Base-by-base conservation (phyloP, 2,329 filamentous ascomycete genomes). In the Purpureocillium takamizusanense region DNA sequence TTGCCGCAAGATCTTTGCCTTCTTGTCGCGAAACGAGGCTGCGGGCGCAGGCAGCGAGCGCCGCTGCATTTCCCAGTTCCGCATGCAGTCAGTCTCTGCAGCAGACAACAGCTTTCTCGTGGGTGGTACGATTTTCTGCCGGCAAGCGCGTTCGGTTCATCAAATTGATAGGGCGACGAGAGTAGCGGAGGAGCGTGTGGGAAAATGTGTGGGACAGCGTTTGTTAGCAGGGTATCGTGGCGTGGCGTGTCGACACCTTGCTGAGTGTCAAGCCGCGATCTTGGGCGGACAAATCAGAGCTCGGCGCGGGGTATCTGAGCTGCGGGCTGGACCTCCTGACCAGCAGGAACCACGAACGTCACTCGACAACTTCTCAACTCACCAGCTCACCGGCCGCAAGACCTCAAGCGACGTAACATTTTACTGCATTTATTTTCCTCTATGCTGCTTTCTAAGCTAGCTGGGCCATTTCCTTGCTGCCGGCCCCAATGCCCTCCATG, bases 1-100 rank as follows among this genome's bases (percentile, higher is more conserved):
- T 47, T 81, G 75, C 31, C 70, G 62, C 12, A 95, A 65, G 46
- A 95, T 94, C 42, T 73, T 78, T 37, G 62, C 57, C 61, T 95
- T 97, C 55, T 78, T 83, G 33, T 60, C 54, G 31, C 61, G 36
- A 53, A 85, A 86, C 28, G 47, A 43, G 12, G 52, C 40, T 5
- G 60, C 55, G 4, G 59, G 56, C n/a, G 44, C 38, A 13, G 54
- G 55, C 36, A 61, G 50, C 23, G 14, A 23, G 35, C 35, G 30
- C 29, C 13, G 27, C 25, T 41, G 46, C 34, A 25, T 25, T n/a
- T n/a, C n/a, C n/a, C n/a, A n/a, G n/a, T n/a, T n/a, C n/a, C n/a
- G n/a, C n/a, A n/a, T n/a, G n/a, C n/a, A n/a, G n/a, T n/a, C n/a
- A n/a, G n/a, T n/a, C n/a, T n/a, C n/a, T n/a, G n/a, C n/a, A n/a